Evolutionary conservation across 805 yeast species (phyloP).

Genomic region (Sporopachydermia lactativora): DNA sequence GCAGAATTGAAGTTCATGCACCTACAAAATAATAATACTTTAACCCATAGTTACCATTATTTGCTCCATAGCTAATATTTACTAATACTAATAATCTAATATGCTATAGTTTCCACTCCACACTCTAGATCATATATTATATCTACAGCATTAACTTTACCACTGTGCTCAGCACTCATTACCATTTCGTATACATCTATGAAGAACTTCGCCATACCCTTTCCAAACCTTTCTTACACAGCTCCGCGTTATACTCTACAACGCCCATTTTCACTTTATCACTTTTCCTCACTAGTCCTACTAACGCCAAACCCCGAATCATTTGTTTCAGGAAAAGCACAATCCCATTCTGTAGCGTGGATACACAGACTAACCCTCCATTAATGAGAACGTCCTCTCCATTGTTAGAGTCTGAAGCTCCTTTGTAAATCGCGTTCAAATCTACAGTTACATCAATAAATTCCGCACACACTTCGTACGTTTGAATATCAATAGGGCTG

Average conservation of each 20-base stretch:
- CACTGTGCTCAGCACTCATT: too few species aligned
- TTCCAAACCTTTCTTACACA: conserved; percentile 64
- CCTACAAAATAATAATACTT: conserved; percentile 4
- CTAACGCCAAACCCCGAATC: conserved; percentile 87
- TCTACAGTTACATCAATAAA: conserved; percentile 92
- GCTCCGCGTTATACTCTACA: conserved; percentile 78
- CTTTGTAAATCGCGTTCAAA: conserved; percentile 49
- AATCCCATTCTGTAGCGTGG: conserved; percentile 73
- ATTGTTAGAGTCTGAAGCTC: conserved; percentile 7
- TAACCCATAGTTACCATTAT: too few species aligned
- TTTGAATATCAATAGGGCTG: conserved; percentile 87
- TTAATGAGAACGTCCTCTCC: background rate
- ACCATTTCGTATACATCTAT: too few species aligned
- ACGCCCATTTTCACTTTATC: conserved; percentile 47
- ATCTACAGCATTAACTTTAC: too few species aligned
- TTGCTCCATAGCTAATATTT: too few species aligned
- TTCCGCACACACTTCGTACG: conserved; percentile 94
- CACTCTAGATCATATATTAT: too few species aligned
- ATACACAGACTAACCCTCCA: conserved; percentile 30
- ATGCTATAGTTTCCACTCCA: too few species aligned
- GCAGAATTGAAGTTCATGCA: conserved; percentile 22
- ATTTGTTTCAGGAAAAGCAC: conserved; percentile 74
- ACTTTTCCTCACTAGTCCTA: conserved; percentile 58
- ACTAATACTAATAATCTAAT: too few species aligned
- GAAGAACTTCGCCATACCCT: conserved; percentile 24